Evolutionary conservation across 2,329 filamentous ascomycete species (phyloP).

Genomic region (Emericellopsis atlantica): DNA sequence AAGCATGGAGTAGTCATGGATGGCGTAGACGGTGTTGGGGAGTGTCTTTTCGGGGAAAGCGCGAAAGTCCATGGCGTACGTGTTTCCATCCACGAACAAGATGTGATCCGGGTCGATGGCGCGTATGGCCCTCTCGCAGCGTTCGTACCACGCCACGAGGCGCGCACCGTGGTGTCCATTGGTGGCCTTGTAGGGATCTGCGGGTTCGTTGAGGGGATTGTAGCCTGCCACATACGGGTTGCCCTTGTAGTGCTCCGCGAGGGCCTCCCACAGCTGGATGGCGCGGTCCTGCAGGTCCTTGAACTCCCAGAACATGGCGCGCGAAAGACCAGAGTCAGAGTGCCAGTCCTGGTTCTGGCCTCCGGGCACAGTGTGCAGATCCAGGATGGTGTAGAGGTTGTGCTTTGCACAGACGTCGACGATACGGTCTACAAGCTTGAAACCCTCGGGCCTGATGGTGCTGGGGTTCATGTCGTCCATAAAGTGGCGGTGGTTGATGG

Average conservation of each 20-base stretch:
- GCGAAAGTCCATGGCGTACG: slow-evolving; percentile 37
- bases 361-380: slow-evolving; percentile 29
- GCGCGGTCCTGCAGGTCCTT: slow-evolving; percentile 31
- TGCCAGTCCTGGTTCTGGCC: slow-evolving; percentile 37
- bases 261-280: slow-evolving; percentile 27
- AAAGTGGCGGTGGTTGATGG: slow-evolving; percentile 48
- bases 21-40: slow-evolving; percentile 35
- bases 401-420: slow-evolving; percentile 29
- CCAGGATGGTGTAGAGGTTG: slow-evolving; percentile 29
- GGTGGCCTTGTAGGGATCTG: slow-evolving; percentile 13
- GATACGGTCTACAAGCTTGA: slow-evolving; percentile 33
- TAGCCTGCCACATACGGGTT: slow-evolving; percentile 29
- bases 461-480: slow-evolving; percentile 37
- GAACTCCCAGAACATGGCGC: slow-evolving; percentile 31
- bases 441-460: slow-evolving; percentile 31
- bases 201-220: slow-evolving; percentile 21
- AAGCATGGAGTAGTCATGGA: slow-evolving; percentile 39
- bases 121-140: slow-evolving; percentile 24
- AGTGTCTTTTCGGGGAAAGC: slow-evolving; percentile 25
- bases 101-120: slow-evolving; percentile 32
- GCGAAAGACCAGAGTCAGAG: slow-evolving; percentile 20
- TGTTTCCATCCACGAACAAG: slow-evolving; percentile 38
- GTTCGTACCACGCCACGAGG: slow-evolving; percentile 25
- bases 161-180: slow-evolving; percentile 11
- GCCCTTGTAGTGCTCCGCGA: slow-evolving; percentile 25